A percentile compares a stretch with the other conserved stretches of the same genome.
phyloP scores from a whole-genome alignment of 78 protist species.

The Creolimax fragrantissima region DNA sequence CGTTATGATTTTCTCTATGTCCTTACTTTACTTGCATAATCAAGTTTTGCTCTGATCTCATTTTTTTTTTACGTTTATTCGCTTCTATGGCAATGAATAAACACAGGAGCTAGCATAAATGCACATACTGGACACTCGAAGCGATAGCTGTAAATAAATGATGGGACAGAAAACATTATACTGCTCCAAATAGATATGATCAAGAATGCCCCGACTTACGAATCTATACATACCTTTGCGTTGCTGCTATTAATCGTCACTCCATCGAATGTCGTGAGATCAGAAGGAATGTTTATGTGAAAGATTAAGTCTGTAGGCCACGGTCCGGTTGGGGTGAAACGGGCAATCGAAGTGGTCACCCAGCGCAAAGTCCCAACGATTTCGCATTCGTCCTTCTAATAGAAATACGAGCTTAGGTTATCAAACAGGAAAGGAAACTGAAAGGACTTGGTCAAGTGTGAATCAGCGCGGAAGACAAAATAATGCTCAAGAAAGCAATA shows the following conservation, averaged over 20 bases:
- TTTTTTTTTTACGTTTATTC: too few relatives aligned
- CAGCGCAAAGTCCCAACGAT: neutral
- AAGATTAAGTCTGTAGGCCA: neutral
- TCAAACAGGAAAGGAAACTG: neutral
- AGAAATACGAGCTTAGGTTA: neutral
- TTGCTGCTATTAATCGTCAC: neutral
- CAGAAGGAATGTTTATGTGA: neutral
- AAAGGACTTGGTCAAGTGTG: neutral
- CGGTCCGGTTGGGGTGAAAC: neutral
- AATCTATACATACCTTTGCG: too few relatives aligned
- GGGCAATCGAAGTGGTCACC: constrained; percentile 2
- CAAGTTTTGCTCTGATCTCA: too few relatives aligned
- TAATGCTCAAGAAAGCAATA: neutral
- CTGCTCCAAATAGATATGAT: too few relatives aligned
- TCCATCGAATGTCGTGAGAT: neutral
- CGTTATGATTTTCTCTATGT: too few relatives aligned
- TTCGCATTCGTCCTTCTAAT: neutral
- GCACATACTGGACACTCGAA: too few relatives aligned
- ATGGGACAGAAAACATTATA: too few relatives aligned
- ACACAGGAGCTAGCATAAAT: too few relatives aligned
- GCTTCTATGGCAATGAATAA: too few relatives aligned
- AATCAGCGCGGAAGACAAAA: neutral
- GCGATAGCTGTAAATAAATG: too few relatives aligned
- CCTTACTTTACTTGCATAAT: too few relatives aligned
- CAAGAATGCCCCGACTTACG: too few relatives aligned